phyloP scores from a whole-genome alignment of 257 asterid species.

The Solanum neorickii region DNA sequence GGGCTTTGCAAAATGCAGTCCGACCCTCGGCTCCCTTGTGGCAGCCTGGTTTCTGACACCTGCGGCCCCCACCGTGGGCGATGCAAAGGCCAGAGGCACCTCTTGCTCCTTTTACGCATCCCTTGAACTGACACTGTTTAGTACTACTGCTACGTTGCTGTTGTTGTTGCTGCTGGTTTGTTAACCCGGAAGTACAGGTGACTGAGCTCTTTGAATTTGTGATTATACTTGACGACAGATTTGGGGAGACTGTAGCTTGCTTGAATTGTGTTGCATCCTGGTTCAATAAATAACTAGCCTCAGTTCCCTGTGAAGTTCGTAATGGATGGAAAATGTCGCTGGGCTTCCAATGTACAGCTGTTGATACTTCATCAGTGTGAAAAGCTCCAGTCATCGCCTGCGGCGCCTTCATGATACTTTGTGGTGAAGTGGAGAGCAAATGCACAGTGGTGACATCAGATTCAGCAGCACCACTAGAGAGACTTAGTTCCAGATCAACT shows the following conservation, averaged over 20 bases:
- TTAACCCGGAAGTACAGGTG: constrained; percentile 98
- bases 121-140: constrained; percentile 74
- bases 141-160: constrained; percentile 14
- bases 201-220: constrained; percentile 75
- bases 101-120: constrained; percentile 83
- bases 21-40: constrained; percentile 93
- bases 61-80: constrained; percentile 92
- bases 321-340: constrained; percentile 22
- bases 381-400: constrained; percentile 14
- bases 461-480: constrained; percentile 50
- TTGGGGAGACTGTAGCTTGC: constrained; percentile 27
- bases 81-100: constrained; percentile 95
- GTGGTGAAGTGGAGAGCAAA: constrained; percentile 25
- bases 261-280: constrained; percentile 24
- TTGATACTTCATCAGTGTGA: constrained; percentile 31
- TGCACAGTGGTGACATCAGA: constrained; percentile 54
- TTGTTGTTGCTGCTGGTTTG: constrained; percentile 38
- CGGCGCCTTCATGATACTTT: constrained; percentile 11
- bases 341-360: constrained; percentile 7
- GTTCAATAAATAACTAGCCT: constrained; percentile 23
- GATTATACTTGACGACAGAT: constrained; percentile 41
- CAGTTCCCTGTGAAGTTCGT: constrained; percentile 17
- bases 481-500: constrained; percentile 75
- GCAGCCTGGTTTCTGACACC: constrained; percentile 84
- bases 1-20: constrained; percentile 96